Evolutionary conservation across 768 basidiomycete genomes (phyloP), one percentile per base, ranked within the genome.

Genomic region (Naematelia encephala): DNA sequence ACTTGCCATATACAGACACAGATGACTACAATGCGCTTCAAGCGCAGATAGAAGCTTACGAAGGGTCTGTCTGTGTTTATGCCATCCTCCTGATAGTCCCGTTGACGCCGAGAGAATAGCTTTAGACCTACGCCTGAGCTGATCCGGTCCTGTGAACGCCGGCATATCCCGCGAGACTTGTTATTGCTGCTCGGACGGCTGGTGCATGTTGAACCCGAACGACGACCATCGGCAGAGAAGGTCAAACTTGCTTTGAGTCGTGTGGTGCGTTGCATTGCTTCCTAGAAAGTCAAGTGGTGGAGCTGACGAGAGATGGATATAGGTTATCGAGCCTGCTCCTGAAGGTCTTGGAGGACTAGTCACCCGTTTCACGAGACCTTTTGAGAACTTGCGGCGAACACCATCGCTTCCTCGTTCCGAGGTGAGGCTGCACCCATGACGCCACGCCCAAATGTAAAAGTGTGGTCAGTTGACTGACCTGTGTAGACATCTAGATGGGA

Each of bases 131-230:
- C 81, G 0, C 60, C 82, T 1, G 77, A 79, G 0, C 65, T 89
- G 26, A 80, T 81, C 1, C 77, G 82, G 0, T 77, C 82, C 1
- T 90, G 91, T 61, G 84, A 86, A 61, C 79, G 84, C 2, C 82
- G 91, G n/a, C 82, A 86, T 43, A 78, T 94, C 0, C 88, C 90
- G 1, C 79, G 84, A 3, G 81, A 86, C 4, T 86, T 86, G 61
- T 79, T 92, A 3, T 80, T 88, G 1, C 76, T 93, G 13, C 79
- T 94, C 25, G 88, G 90, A 60, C 82, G 82, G 56, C 80, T 94
- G 44, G 76, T 92, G 59, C 82, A 85, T 60, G 80, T 86, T 29
- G 76, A 75, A 2, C 86, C 91, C 0, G 72, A 78, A 2, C 75
- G 74, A n/a, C 81, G 91, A 52, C 88, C 89, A 5, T 83, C 85